phyloP scores from a whole-genome alignment of 106 monocot genomes.

The Dioscorea zingiberensis region DNA sequence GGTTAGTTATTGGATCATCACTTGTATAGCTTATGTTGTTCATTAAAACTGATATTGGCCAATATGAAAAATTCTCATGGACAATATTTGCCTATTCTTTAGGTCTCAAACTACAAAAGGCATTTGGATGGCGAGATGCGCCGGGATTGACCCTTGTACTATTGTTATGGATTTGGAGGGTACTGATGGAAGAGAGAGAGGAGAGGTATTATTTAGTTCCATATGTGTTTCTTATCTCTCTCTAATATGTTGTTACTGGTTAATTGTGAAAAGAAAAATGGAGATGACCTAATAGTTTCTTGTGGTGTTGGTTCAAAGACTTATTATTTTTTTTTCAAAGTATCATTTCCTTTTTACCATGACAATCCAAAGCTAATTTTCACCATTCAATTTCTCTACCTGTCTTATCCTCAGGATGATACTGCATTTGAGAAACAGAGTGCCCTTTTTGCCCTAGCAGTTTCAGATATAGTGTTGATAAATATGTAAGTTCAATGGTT shows the following conservation, averaged over 20 bases:
- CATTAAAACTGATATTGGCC: neutral
- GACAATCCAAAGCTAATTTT: no score
- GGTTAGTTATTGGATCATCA: constrained; percentile 33
- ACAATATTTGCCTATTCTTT: neutral
- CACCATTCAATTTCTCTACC: no score
- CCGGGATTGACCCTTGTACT: constrained; percentile 79
- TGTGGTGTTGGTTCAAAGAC: no score
- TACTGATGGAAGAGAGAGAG: constrained; percentile 92
- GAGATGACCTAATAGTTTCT: no score
- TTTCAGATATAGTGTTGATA: constrained; percentile 94
- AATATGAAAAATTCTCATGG: no score
- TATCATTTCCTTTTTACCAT: no score
- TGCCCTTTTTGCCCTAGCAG: constrained; percentile 92
- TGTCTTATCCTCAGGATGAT: constrained; percentile 65
- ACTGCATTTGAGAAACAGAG: constrained; percentile 99
- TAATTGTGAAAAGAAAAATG: no score
- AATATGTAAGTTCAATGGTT: constrained; percentile 66
- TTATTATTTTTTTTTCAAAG: no score
- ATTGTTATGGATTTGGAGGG: constrained; percentile 98
- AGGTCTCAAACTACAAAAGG: constrained; percentile 98
- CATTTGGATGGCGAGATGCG: constrained; percentile 79
- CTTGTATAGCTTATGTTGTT: neutral
- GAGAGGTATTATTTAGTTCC: constrained; percentile 48
- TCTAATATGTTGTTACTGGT: no score
- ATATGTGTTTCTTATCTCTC: no score